Base-by-base conservation (phyloP, 2,329 filamentous ascomycete genomes). In the Aspergillus brunneoviolaceus region DNA sequence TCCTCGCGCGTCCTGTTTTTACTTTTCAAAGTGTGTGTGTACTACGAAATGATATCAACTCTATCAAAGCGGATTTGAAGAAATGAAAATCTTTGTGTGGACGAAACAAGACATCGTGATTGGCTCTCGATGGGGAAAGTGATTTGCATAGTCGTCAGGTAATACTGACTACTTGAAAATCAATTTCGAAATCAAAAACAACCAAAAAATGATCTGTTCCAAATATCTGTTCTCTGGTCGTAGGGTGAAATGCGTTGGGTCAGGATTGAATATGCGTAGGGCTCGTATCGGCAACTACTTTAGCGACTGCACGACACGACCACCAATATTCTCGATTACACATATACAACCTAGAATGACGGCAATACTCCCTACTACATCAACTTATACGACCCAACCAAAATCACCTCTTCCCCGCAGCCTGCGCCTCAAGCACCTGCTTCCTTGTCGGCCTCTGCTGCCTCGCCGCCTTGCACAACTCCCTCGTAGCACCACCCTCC, bases 381-480 rank as follows among this genome's bases (percentile, higher is more conserved):
- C 23, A 23, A 23, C 23, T 23, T 4, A 4, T n/a, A 9, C 9
- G 16, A 21, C 2, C 49, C 52, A 23, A 23, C 4, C 52, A 60
- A 29, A 49, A 23, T 52, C 61, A 63, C 53, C 31, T 45, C 31
- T 60, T 39, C 19, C 31, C 31, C 3, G 39, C 39, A 45, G 25
- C 45, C 45, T 23, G 29, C 19, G 7, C 23, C 31, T 45, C 48
- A 16, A 33, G 23, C 23, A 27, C 45, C 49, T 48, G 39, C 67
- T 73, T 73, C 65, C 76, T 75, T 62, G 79, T 81, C n/a, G 88
- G 89, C 66, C 87, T 79, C 67, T 84, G 83, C 74, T 89, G 86
- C 71, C 85, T 81, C 48, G 92, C 93, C 66, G 80, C 76, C 68
- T 86, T 85, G 77, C 93, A 97, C 67, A 96, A 78, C 74, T 82